Base-by-base conservation (phyloP, 2,329 filamentous ascomycete species). In the Pseudofabraea citricarpa region DNA sequence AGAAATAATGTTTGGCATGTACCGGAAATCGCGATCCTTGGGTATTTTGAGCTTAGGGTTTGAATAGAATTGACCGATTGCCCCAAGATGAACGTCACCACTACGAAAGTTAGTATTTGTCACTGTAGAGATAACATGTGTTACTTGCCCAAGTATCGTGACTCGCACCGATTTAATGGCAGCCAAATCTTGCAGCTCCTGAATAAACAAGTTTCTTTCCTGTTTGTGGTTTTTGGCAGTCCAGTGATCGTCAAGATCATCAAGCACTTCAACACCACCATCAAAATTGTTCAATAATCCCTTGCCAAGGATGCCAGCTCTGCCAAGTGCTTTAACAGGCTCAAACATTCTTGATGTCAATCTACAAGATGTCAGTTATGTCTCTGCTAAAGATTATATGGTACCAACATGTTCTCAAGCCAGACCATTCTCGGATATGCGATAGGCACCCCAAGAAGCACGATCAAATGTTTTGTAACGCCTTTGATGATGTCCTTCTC, bases 201-300 rank as follows among this genome's bases (percentile, higher is more conserved):
- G 86, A 31, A 98, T 80, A 49, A 97, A 74, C 64, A 87, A 85
- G 49, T 83, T 87, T 40, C 93, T 81, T 66, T 98, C 93, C 20
- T 81, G 75, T 62, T 97, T 98, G 69, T 97, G 90, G 59, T 90
- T 87, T 61, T 89, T 95, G 27, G 91, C 88, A 1, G 91, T 96
- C 93, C 93, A 98, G 61, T 98, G 91, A 63, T 97, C 93, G 60
- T 96, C 91, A 8, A 95, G 69, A 56, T 95, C 90, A 60, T 95
- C 90, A 21, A 95, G 71, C 12, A 97, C 87, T 64, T 97, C 93
- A 5, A 93, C 86, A 15, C 89, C 89, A 18, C 89, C 90, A 58
- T 96, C 90, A 55, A 95, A 90, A 53, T 86, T 86, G 68, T 95
- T 95, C 29, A 95, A 72, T 33, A 94, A 80, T 10, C 75, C 75